Conservation (phyloP, 2,329 filamentous ascomycete genomes). For the Colletotrichum filicis region DNA sequence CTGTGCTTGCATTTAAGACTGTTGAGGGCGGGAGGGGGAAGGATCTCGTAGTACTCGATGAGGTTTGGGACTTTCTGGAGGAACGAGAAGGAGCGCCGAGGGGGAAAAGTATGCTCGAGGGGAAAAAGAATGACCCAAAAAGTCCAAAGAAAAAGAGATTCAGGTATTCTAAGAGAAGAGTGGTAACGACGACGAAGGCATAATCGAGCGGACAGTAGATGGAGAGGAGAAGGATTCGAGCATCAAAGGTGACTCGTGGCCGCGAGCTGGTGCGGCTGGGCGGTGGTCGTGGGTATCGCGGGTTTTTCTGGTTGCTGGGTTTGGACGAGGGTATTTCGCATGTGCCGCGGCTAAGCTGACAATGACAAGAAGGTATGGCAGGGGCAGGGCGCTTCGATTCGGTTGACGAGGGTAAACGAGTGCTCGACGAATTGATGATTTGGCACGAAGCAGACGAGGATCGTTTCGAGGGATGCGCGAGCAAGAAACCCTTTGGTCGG, state of each 20-base stretch:
- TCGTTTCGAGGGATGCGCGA: slow-evolving; percentile 8
- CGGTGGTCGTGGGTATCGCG: slow-evolving; percentile 26
- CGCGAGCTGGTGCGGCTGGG: not conserved
- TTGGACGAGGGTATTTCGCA: slow-evolving; percentile 20
- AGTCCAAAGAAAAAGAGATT: not conserved
- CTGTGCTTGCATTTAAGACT: slow-evolving; percentile 32
- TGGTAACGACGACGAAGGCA: slow-evolving; percentile 12
- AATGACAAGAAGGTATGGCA: not conserved
- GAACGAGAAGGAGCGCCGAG: not conserved
- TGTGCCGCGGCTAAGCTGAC: slow-evolving; percentile 20
- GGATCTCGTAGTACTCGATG: not conserved
- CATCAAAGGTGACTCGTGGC: slow-evolving; percentile 18
- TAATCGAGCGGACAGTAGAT: slow-evolving; percentile 11
- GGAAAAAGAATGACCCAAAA: slow-evolving; percentile 23
- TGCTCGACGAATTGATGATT: not conserved
- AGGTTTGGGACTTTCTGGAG: slow-evolving; percentile 1
- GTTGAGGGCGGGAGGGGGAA: not conserved
- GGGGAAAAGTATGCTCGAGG: slow-evolving; percentile 12
- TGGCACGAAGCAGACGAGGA: not conserved
- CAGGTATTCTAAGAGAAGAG: slow-evolving; percentile 1
- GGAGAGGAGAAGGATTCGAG: not conserved
- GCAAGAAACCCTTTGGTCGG: not conserved
- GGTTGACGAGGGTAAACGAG: not conserved
- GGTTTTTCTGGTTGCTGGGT: slow-evolving; percentile 13
- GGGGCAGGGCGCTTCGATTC: not conserved